These are phyloP conservation scores for Ogataea henricii DNA, from an alignment of 805 yeast genomes.

Conservation along the genomic window DNA sequence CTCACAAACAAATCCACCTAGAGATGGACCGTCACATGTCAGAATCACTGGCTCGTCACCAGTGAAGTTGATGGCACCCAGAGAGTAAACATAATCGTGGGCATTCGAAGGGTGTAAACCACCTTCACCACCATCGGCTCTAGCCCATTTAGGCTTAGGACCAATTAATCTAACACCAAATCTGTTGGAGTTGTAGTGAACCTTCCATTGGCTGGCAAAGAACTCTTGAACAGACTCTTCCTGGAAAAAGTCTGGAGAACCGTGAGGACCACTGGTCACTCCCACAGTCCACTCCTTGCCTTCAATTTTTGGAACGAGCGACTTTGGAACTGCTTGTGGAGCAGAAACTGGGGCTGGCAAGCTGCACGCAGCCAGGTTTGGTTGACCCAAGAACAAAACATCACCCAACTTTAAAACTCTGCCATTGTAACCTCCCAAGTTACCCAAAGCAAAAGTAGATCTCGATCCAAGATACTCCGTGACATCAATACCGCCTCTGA, in stretches of 20 bases:
- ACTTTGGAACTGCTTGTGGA: slow-evolving; percentile 59
- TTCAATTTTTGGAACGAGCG: slow-evolving; percentile 56
- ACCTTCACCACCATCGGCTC: slow-evolving; percentile 95
- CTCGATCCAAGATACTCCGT: slow-evolving; percentile 94
- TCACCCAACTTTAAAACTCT: slow-evolving; percentile 91
- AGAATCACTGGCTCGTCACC: slow-evolving; percentile 98
- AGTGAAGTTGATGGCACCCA: slow-evolving; percentile 96
- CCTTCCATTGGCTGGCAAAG: slow-evolving; percentile 82
- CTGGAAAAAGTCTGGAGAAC: slow-evolving; percentile 92
- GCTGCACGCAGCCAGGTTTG: slow-evolving; percentile 64
- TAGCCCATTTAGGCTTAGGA: slow-evolving; percentile 96
- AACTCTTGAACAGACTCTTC: slow-evolving; percentile 73
- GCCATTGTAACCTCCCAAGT: slow-evolving; percentile 93
- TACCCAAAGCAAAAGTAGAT: slow-evolving; percentile 92
- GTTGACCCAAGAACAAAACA: slow-evolving; percentile 82
- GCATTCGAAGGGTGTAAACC: slow-evolving; percentile 99
- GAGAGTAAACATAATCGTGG: slow-evolving; percentile 93
- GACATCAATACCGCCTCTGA: slow-evolving; percentile 92
- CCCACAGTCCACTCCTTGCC: slow-evolving; percentile 77
- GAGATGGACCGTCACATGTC: slow-evolving; percentile 96
- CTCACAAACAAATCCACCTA: slow-evolving; percentile 96
- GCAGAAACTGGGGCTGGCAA: slow-evolving; percentile 71
- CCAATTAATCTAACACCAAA: slow-evolving; percentile 94
- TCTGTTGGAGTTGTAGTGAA: slow-evolving; percentile 95
- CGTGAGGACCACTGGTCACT: slow-evolving; percentile 97